These are phyloP conservation scores for Pulicaria dysenterica DNA, from an alignment of 129 eudicot species.

Conservation along the genomic window DNA sequence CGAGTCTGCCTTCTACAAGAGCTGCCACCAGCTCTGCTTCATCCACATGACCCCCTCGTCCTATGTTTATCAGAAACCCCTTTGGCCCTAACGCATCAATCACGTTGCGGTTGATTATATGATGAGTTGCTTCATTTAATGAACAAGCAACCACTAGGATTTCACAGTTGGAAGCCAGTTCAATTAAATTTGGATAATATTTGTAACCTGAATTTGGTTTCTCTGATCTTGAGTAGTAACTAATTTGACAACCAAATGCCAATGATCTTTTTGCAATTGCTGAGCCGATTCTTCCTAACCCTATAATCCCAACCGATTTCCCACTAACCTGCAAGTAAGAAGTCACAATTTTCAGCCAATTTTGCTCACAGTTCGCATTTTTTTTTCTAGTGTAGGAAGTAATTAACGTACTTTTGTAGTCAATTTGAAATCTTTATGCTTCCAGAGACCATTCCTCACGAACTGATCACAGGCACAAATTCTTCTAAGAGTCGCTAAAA, in stretches of 20 bases:
- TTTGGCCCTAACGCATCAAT: constrained; percentile 79
- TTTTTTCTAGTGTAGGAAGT: not conserved
- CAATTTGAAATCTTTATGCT: constrained; percentile 47
- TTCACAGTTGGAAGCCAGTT: constrained; percentile 66
- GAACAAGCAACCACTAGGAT: constrained; percentile 80
- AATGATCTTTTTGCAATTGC: constrained; percentile 72
- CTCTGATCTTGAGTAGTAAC: constrained; percentile 74
- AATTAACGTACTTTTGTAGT: constrained; percentile 52
- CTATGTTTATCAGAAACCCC: constrained; percentile 79
- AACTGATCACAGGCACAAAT: constrained; percentile 54
- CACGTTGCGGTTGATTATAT: constrained; percentile 68
- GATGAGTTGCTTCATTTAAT: constrained; percentile 59
- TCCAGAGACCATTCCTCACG: constrained; percentile 73
- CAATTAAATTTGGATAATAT: constrained; percentile 51
- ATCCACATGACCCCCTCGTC: constrained; percentile 80
- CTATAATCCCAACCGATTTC: constrained; percentile 77
- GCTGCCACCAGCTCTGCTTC: constrained; percentile 81
- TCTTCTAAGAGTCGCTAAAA: constrained; percentile 67
- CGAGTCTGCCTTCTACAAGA: constrained; percentile 69
- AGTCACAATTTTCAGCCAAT: too few relatives aligned
- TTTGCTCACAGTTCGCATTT: too few relatives aligned
- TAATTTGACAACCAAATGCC: constrained; percentile 64
- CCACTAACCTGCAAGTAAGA: constrained; percentile 66
- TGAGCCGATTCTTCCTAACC: constrained; percentile 84
- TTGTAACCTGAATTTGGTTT: constrained; percentile 59